These are phyloP conservation scores for Alternaria sp. DNA, from an alignment of 2,329 filamentous ascomycete genomes.

Conservation along the genomic window DNA sequence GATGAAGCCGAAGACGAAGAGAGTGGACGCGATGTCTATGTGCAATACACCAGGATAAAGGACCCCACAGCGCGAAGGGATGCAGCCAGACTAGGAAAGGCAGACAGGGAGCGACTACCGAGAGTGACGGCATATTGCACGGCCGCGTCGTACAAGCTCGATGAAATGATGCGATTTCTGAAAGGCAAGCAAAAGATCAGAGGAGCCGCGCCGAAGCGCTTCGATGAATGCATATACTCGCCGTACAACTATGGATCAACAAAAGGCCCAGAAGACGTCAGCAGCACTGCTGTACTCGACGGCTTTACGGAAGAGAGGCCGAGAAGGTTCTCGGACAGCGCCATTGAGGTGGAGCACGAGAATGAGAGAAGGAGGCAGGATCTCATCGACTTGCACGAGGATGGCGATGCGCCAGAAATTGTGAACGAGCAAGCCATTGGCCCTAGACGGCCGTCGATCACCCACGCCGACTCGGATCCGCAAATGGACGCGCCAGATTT, in stretches of 20 bases:
- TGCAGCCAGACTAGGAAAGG: slow-evolving; percentile 91
- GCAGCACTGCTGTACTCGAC: slow-evolving; percentile 44
- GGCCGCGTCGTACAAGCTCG: slow-evolving; percentile 88
- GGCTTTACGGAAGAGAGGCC: slow-evolving; percentile 54
- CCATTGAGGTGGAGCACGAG: slow-evolving; percentile 71
- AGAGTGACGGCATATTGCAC: slow-evolving; percentile 97
- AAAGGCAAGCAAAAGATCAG: slow-evolving; percentile 82
- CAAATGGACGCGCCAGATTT: slow-evolving; percentile 70
- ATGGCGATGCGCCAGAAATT: slow-evolving; percentile 43
- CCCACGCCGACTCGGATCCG: slow-evolving; percentile 45
- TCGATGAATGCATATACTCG: slow-evolving; percentile 97
- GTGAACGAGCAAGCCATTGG: slow-evolving; percentile 38
- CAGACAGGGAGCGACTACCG: slow-evolving; percentile 85
- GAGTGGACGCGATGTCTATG: slow-evolving; percentile 93
- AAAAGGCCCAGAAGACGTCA: slow-evolving; percentile 46
- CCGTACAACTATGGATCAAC: slow-evolving; percentile 80
- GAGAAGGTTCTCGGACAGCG: slow-evolving; percentile 77
- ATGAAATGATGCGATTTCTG: slow-evolving; percentile 87
- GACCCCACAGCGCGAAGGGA: slow-evolving; percentile 92
- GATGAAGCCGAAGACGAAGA: slow-evolving; percentile 84
- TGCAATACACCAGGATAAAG: slow-evolving; percentile 97
- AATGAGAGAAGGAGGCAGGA: slow-evolving; percentile 66
- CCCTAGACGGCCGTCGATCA: slow-evolving; percentile 35
- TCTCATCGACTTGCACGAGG: slow-evolving; percentile 68
- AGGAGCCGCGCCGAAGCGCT: slow-evolving; percentile 86